Evolutionary conservation across 106 monocot genomes (phyloP).

Genomic region (Apostasia shenzhenica): DNA sequence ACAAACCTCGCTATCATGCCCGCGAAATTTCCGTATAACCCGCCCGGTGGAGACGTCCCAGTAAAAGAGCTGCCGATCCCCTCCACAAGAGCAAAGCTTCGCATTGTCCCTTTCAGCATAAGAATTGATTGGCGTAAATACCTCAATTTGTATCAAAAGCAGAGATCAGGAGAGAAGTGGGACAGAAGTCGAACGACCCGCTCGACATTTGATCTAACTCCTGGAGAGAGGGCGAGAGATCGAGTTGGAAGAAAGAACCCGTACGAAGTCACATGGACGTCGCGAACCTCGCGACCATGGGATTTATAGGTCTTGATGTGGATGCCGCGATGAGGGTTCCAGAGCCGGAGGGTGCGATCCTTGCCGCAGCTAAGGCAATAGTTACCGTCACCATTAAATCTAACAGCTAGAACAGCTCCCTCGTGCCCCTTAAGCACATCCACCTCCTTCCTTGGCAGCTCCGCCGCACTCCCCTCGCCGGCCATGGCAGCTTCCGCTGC

Average conservation of each 20-base stretch:
- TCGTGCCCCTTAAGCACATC: conserved; percentile 80
- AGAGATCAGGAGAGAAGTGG: not conserved
- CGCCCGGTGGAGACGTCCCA: conserved; percentile 80
- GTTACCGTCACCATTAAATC: conserved; percentile 91
- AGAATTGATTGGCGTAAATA: not conserved
- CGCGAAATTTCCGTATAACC: conserved; percentile 92
- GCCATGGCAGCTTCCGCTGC: not conserved
- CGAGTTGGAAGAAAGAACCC: not conserved
- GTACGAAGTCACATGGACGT: conserved; percentile 78
- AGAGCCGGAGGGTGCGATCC: conserved; percentile 93
- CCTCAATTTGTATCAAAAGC: not conserved
- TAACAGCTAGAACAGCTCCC: conserved; percentile 85
- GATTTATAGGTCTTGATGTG: conserved; percentile 95
- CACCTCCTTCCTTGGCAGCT: conserved; percentile 54
- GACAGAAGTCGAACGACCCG: not conserved
- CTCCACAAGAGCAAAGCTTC: conserved; percentile 89
- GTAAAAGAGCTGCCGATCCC: conserved; percentile 85
- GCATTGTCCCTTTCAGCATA: conserved; percentile 62
- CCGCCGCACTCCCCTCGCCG: not conserved
- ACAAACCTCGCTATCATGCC: conserved; percentile 89
- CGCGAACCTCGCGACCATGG: conserved; percentile 95
- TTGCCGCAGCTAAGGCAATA: conserved; percentile 99
- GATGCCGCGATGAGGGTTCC: conserved; percentile 95
- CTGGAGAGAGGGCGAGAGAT: not conserved
- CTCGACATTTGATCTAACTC: not conserved